A percentile compares a stretch with the other conserved stretches of the same genome.
Conservation (phyloP, 1,284 basidiomycete genomes). For the Inonotus hispidus region DNA sequence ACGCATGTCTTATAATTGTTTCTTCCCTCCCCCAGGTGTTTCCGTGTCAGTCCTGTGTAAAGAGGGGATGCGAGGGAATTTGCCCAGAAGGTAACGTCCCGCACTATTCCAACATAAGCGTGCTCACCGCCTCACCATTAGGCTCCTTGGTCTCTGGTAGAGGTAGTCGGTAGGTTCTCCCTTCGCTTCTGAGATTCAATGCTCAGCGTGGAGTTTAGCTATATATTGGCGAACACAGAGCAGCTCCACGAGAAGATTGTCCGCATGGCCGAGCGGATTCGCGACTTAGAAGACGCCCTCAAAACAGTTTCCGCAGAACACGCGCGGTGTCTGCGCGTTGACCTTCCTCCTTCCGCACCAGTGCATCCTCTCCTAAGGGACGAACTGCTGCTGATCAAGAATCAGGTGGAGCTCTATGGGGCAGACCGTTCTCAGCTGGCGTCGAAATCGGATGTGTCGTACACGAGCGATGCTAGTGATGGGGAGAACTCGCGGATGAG, state of each 20-base stretch:
- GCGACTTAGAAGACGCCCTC: slow-evolving; percentile 17
- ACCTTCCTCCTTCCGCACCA: neutral
- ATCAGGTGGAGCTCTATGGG: slow-evolving; percentile 13
- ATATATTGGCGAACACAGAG: slow-evolving; percentile 25
- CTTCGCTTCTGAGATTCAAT: neutral
- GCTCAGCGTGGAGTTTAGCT: slow-evolving; percentile 7
- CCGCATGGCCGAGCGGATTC: slow-evolving; percentile 20
- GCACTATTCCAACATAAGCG: neutral
- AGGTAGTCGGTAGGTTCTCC: slow-evolving; percentile 13
- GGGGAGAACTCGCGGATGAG: neutral
- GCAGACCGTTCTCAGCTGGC: neutral
- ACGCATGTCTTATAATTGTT: neutral
- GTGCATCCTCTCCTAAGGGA: slow-evolving; percentile 24
- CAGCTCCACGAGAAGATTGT: slow-evolving; percentile 23
- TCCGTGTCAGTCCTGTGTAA: slow-evolving; percentile 17
- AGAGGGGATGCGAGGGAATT: slow-evolving; percentile 16
- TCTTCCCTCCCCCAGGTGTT: slow-evolving; percentile 6
- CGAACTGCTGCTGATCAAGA: slow-evolving; percentile 24
- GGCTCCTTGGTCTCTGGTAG: slow-evolving; percentile 14
- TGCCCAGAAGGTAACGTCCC: slow-evolving; percentile 14
- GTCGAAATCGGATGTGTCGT: neutral
- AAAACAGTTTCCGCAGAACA: slow-evolving; percentile 8
- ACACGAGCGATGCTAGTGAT: neutral
- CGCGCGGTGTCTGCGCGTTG: neutral
- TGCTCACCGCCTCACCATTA: neutral